Base-by-base conservation (phyloP, 2,329 filamentous ascomycete genomes). In the Lachnum nothofagi region DNA sequence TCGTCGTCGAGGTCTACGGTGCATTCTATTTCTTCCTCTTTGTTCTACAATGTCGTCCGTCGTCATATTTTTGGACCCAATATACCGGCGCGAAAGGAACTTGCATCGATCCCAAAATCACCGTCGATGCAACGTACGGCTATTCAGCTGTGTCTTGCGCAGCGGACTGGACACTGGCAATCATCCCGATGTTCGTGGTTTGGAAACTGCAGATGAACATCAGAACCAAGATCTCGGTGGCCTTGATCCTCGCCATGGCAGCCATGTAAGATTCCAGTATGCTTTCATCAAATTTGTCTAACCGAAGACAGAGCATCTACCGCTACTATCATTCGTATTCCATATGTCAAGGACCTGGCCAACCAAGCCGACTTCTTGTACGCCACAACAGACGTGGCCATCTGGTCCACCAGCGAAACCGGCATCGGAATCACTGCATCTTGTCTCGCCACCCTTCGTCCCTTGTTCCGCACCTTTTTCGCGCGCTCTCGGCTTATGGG, bases 321-420 rank as follows among this genome's bases (percentile, higher is more conserved):
- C 4, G 70, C 68, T 22, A 71, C 69, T 3, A 68, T 72, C 42
- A 60, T 71, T 35, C 68, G 70, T 9, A 66, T 73, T 22, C 69
- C 69, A 8, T 72, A 70, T 53, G 61, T 71, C 8, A 63, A 63
- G 47, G 60, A 64, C 17, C 60, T 72, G 7, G 55, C 61, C 2
- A 60, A 67, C 33, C 55, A 61, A 38, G 51, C 50, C 19, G 70
- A 73, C 51, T 66, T 68, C 44, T 57, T 71, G 4, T 71, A 65
- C 53, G 63, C 66, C 23, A 69, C 69, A 44, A 65, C 67, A 2
- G 68, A 69, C 53, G 62, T 72, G 10, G 65, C 67, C 3, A 68
- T 72, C 48, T 72, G 70, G 70, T 69, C 65, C 8, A 67, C 68
- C n/a, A 56, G 63, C n/a, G 69, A 72, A 54, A 68, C 65, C 27